Evolutionary conservation across 2,329 filamentous ascomycete species (phyloP).

Genomic region (Clarireedia monteithiana): DNA sequence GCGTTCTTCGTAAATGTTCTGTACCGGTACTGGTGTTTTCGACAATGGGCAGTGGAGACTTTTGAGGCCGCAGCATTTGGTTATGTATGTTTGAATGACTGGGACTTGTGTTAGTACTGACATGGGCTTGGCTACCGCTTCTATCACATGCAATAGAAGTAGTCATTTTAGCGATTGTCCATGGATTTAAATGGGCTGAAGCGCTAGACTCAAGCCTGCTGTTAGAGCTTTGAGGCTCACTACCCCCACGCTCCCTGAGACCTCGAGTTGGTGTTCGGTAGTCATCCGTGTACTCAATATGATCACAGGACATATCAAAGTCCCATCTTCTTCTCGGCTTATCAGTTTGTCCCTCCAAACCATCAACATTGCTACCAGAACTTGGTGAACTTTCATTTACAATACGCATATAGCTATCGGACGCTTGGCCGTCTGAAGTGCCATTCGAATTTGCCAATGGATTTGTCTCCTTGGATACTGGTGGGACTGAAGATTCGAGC

Average conservation of each 20-base stretch:
- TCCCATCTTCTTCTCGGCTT: conserved; percentile 26
- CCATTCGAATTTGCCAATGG: too few species aligned
- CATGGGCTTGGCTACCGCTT: neutral
- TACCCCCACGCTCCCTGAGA: neutral
- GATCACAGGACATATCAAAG: conserved; percentile 37
- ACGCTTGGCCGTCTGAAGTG: too few species aligned
- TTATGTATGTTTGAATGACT: neutral
- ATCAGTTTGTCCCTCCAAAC: neutral
- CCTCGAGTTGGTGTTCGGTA: neutral
- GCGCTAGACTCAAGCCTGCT: neutral
- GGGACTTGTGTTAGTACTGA: neutral
- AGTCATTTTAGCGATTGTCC: conserved; percentile 34
- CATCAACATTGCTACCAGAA: neutral
- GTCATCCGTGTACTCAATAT: conserved; percentile 37
- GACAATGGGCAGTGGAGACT: neutral
- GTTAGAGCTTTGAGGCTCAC: neutral
- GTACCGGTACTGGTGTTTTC: neutral
- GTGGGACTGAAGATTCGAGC: neutral
- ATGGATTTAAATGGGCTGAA: conserved; percentile 30
- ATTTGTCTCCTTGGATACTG: too few species aligned
- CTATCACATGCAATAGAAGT: conserved; percentile 11
- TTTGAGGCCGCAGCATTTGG: neutral
- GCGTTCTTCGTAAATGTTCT: neutral
- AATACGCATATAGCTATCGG: too few species aligned
- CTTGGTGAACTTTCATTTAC: too few species aligned